A percentile compares a stretch with the other conserved stretches of the same genome.
Evolutionary conservation across 768 basidiomycete species (phyloP).

Genomic region (Phaeotremella skinneri): DNA sequence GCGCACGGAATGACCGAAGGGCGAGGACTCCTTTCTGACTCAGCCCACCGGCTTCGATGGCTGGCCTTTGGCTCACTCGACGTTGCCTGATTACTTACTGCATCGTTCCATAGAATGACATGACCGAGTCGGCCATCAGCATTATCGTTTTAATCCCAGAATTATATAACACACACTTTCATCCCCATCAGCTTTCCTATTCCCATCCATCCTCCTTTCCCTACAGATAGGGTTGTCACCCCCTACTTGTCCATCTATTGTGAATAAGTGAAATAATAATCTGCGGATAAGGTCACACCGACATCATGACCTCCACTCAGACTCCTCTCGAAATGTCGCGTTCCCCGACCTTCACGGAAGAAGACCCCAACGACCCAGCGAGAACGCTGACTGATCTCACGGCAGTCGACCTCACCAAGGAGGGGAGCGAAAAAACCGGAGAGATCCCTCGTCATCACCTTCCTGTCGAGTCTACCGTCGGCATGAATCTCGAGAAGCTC

Average conservation of each 20-base stretch:
- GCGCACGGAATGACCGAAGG: background rate
- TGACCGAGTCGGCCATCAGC: too few relatives aligned
- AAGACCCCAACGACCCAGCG: background rate
- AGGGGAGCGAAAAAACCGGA: background rate
- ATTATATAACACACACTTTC: too few relatives aligned
- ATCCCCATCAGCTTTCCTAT: too few relatives aligned
- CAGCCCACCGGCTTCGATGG: background rate
- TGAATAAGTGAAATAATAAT: too few relatives aligned
- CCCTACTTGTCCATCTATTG: too few relatives aligned
- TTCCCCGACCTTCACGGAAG: background rate
- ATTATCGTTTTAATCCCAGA: too few relatives aligned
- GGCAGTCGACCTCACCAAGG: background rate
- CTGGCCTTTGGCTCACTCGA: background rate
- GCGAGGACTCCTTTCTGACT: background rate
- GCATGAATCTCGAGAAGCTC: background rate
- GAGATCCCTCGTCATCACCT: background rate
- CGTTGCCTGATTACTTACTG: too few relatives aligned
- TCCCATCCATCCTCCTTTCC: too few relatives aligned
- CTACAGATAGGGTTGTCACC: too few relatives aligned
- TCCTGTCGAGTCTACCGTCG: background rate
- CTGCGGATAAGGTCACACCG: background rate
- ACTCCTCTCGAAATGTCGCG: slow-evolving; percentile 1
- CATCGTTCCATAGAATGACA: too few relatives aligned
- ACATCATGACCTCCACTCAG: background rate
- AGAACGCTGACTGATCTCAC: background rate